These are phyloP conservation scores for Pythium aphanidermatum DNA, from an alignment of 352 stramenopile species.

Conservation along the genomic window DNA sequence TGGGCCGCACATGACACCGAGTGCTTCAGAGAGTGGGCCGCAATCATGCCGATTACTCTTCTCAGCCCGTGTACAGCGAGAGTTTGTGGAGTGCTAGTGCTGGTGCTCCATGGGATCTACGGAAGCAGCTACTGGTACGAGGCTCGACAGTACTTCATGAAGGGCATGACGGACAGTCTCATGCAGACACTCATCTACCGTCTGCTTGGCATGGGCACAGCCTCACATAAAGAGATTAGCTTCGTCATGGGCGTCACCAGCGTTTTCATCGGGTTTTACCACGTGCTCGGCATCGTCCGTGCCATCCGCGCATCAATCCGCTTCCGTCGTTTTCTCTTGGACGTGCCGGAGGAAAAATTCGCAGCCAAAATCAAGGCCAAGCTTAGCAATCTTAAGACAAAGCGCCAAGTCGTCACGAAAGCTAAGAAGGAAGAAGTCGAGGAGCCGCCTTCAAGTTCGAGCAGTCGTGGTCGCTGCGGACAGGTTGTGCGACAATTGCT, in stretches of 20 bases:
- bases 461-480: not conserved
- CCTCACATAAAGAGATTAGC: not conserved
- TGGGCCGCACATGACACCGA: too few relatives aligned
- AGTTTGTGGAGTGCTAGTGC: not conserved
- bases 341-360: constrained; percentile 3
- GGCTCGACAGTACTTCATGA: not conserved
- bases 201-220: constrained; percentile 1
- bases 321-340: constrained; percentile 2
- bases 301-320: not conserved
- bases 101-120: constrained; percentile 3
- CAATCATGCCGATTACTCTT: too few relatives aligned
- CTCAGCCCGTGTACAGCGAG: not conserved
- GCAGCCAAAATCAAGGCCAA: constrained; percentile 1
- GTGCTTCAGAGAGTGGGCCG: too few relatives aligned
- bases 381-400: not conserved
- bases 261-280: constrained; percentile 1
- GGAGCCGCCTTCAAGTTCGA: too few relatives aligned
- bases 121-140: constrained; percentile 5
- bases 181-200: not conserved
- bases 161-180: not conserved
- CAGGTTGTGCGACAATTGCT: not conserved
- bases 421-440: too few relatives aligned
- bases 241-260: not conserved
- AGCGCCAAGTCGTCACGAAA: too few relatives aligned
- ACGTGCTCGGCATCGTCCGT: not conserved